Evolutionary conservation across 1,284 basidiomycete genomes (phyloP).

Genomic region (Austroboletus novae-zelandiae): DNA sequence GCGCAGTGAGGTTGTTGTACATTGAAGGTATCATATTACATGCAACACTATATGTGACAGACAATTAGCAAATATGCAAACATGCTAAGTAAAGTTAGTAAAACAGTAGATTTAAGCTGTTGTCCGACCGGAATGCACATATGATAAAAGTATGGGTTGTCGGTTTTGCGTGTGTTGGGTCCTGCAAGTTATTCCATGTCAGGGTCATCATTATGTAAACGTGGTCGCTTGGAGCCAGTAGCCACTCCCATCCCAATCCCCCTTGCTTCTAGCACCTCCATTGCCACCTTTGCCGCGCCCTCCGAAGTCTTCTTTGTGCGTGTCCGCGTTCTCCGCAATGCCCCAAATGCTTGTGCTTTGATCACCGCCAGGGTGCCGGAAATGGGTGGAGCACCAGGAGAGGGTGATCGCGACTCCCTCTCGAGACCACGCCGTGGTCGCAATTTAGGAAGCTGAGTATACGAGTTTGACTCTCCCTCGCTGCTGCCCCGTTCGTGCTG

Average conservation of each 20-base stretch:
- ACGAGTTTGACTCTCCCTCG: conserved; percentile 51
- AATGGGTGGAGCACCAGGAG: conserved; percentile 59
- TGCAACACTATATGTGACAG: conserved; percentile 37
- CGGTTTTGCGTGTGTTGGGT: conserved; percentile 10
- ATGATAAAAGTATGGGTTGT: conserved; percentile 27
- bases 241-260: conserved; percentile 64
- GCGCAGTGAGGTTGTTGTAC: conserved; percentile 16
- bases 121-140: conserved; percentile 28
- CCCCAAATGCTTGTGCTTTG: conserved; percentile 83
- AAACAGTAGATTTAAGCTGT: conserved; percentile 27
- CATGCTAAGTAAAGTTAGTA: conserved; percentile 34
- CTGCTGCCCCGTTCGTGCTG: conserved; percentile 55
- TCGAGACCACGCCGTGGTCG: conserved; percentile 46
- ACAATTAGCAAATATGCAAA: conserved; percentile 31
- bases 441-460: conserved; percentile 39
- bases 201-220: conserved; percentile 51
- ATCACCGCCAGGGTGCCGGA: conserved; percentile 82
- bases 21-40: conserved; percentile 39
- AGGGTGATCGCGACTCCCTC: conserved; percentile 65
- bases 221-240: conserved; percentile 54
- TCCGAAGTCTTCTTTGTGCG: conserved; percentile 70
- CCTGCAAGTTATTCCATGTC: conserved; percentile 41
- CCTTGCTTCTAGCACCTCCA: conserved; percentile 73
- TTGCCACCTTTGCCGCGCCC: conserved; percentile 69
- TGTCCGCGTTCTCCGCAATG: conserved; percentile 70